Base-by-base conservation (phyloP, 2,329 filamentous ascomycete species). In the Paradendryphiella salina region DNA sequence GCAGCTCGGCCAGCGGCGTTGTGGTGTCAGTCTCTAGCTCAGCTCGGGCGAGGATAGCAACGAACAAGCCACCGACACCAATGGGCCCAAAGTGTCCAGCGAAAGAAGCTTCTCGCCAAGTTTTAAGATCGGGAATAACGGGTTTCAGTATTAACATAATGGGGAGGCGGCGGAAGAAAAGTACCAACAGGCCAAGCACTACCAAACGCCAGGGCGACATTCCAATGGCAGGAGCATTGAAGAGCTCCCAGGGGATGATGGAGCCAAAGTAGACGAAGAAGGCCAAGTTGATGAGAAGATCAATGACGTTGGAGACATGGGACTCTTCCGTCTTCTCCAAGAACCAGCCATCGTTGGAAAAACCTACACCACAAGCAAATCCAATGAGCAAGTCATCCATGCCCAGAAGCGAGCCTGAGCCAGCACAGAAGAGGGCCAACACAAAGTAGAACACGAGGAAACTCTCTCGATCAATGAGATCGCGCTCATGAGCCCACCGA, bases 311-410 rank as follows among this genome's bases (percentile, higher is more conserved):
- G 73, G 93, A 97, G 8, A 99, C 94, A 72, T 97, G 94, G 0
- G 94, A 93, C 74, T 99, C 94, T 71, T 99, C 94, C 0, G 94
- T 99, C 80, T 96, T 96, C 69, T 96, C 89, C 13, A 89, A 89
- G 66, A 99, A 99, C 94, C 94, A 99, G 60, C 94, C 94, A 69
- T 99, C 94, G 73, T 99, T 99, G 63, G 92, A 96, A 79, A 99
- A 99, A 46, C 94, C 94, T n/a, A 99, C 94, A 50, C 94, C 94
- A 47, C 89, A 90, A 11, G 93, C 87, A 67, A 99, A 99, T 32
- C 94, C 94, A 32, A 99, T 90, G 3, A 99, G 83, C 42, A 99
- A 77, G 73, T 99, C 94, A 72, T 99, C 94, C 65, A 96, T 81
- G 41, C 94, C 94, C 36, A 99, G 78, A 51, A 96, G 83, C 73